Conservation (phyloP, 192 early-diverging fungal genomes). For the Dispira simplex region DNA sequence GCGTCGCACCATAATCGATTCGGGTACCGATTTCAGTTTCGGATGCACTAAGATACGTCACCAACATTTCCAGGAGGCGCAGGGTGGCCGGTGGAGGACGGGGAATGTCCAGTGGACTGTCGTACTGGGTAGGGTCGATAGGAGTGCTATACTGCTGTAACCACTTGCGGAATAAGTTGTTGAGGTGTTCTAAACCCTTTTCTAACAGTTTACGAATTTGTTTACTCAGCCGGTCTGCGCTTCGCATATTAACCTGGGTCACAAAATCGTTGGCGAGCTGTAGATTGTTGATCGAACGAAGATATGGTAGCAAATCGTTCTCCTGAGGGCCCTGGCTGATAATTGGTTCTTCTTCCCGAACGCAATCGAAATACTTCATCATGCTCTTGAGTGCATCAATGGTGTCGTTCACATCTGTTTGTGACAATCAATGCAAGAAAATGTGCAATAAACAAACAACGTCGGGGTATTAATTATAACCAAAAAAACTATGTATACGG, state of each 20-base stretch:
- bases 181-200: conserved; percentile 29
- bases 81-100: conserved; percentile 27
- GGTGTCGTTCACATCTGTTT: conserved; percentile 25
- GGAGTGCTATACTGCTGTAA: conserved; percentile 31
- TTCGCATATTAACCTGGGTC: conserved; percentile 21
- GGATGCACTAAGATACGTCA: conserved; percentile 28
- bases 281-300: conserved; percentile 31
- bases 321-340: conserved; percentile 22
- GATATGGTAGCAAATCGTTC: conserved; percentile 29
- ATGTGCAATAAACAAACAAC: no score
- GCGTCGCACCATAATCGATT: conserved; percentile 25
- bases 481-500: no score
- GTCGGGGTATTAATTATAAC: no score
- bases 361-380: conserved; percentile 28
- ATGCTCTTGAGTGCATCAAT: conserved; percentile 28
- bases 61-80: conserved; percentile 31
- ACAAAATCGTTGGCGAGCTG: conserved; percentile 30
- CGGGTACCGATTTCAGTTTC: conserved; percentile 31
- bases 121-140: conserved; percentile 28
- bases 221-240: conserved; percentile 22
- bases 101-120: conserved; percentile 23
- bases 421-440: no score
- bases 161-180: conserved; percentile 33
- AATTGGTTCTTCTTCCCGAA: conserved; percentile 25
- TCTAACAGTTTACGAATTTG: conserved; percentile 24